These are phyloP conservation scores for Verticillium tricorpus DNA, from an alignment of 2,329 filamentous ascomycete species.

Conservation along the genomic window DNA sequence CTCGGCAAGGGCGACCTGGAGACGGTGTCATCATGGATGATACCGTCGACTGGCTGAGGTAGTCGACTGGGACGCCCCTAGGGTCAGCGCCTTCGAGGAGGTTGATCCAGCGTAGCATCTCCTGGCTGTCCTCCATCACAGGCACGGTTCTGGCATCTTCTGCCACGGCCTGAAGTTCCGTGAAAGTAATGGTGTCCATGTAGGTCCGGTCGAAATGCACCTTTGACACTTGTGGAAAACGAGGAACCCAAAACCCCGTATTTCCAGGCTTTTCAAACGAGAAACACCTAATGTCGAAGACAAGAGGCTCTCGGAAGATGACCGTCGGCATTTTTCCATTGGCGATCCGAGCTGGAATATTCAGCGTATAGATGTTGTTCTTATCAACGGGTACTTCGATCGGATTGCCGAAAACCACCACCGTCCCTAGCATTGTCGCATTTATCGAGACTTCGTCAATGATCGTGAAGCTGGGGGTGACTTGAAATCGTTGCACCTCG, in stretches of 20 bases:
- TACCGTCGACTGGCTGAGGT: slow-evolving; percentile 39
- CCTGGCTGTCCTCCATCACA: slow-evolving; percentile 51
- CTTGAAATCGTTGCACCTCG: slow-evolving; percentile 44
- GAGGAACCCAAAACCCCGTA: slow-evolving; percentile 65
- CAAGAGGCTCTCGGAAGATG: slow-evolving; percentile 65
- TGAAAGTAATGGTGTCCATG: slow-evolving; percentile 63
- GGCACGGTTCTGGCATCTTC: slow-evolving; percentile 46
- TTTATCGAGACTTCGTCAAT: slow-evolving; percentile 60
- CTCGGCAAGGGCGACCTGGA: slow-evolving; percentile 1
- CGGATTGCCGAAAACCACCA: slow-evolving; percentile 45
- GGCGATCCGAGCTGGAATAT: slow-evolving; percentile 39
- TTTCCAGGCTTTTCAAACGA: slow-evolving; percentile 71
- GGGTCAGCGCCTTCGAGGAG: slow-evolving; percentile 54
- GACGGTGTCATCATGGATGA: slow-evolving; percentile 16
- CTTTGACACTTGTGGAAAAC: slow-evolving; percentile 73
- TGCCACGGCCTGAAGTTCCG: slow-evolving; percentile 65
- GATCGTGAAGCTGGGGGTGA: slow-evolving; percentile 58
- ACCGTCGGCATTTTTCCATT: slow-evolving; percentile 37
- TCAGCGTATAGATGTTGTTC: slow-evolving; percentile 38
- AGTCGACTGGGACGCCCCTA: slow-evolving; percentile 34
- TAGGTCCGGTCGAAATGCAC: slow-evolving; percentile 72
- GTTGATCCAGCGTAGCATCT: slow-evolving; percentile 57
- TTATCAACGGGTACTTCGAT: slow-evolving; percentile 30
- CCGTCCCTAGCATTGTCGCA: slow-evolving; percentile 41
- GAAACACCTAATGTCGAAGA: slow-evolving; percentile 77